These are phyloP conservation scores for Erysimum cheiri DNA, from an alignment of 441 rosid species.

Conservation along the genomic window DNA sequence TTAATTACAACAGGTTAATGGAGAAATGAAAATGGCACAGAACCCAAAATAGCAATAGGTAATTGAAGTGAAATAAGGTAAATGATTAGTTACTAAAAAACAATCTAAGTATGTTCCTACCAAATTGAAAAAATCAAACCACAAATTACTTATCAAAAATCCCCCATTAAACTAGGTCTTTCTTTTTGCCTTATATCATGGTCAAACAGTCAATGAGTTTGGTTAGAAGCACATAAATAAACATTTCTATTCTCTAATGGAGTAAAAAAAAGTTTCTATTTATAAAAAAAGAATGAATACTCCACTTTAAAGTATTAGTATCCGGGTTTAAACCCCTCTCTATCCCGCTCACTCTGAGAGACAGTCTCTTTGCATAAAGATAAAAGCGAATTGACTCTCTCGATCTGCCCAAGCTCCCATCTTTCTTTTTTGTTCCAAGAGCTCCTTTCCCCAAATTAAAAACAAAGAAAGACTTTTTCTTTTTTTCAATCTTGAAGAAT, in stretches of 20 bases:
- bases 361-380: conserved; percentile 35
- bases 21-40: background rate
- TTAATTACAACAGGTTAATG: conserved; percentile 23
- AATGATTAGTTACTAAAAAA: conserved; percentile 24
- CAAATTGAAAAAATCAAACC: background rate
- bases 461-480: conserved; percentile 32
- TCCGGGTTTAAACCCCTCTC: conserved; percentile 47
- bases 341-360: conserved; percentile 61
- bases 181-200: conserved; percentile 5
- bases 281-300: background rate
- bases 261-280: conserved; percentile 21
- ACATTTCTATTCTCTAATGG: background rate
- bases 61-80: conserved; percentile 19
- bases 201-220: conserved; percentile 40
- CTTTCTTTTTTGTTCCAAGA: conserved; percentile 40
- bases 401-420: conserved; percentile 46
- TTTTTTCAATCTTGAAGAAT: conserved; percentile 6
- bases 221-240: conserved; percentile 14
- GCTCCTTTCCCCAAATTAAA: conserved; percentile 18
- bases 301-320: conserved; percentile 11
- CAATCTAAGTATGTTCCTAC: conserved; percentile 6
- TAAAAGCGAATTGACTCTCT: conserved; percentile 43
- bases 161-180: background rate
- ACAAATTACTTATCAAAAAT: background rate
- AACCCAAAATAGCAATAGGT: conserved; percentile 30